Percentiles rank a stretch among this genome's conserved stretches.
phyloP scores from a whole-genome alignment of 768 basidiomycete species.

The Hemileccinum rubropunctum region DNA sequence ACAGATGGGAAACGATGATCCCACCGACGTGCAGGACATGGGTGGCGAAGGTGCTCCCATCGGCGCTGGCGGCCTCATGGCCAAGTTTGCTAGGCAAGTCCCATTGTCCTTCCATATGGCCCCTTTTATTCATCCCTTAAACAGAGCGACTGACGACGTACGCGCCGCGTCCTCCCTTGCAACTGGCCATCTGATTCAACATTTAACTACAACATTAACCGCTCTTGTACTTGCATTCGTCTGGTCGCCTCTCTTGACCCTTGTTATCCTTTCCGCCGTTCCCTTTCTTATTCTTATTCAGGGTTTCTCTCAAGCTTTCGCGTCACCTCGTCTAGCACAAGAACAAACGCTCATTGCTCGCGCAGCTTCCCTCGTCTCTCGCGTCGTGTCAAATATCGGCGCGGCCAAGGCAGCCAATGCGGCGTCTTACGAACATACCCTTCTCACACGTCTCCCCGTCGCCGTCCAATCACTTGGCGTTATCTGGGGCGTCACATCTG shows the following conservation, averaged over 20 bases:
- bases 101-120: not conserved
- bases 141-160: constrained; percentile 93
- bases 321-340: constrained; percentile 59
- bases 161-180: constrained; percentile 81
- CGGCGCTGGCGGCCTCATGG: constrained; percentile 90
- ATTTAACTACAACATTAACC: constrained; percentile 74
- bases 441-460: constrained; percentile 41
- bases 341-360: constrained; percentile 67
- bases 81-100: constrained; percentile 78
- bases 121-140: constrained; percentile 6
- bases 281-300: constrained; percentile 80
- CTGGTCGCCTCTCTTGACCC: constrained; percentile 78
- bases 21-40: constrained; percentile 34
- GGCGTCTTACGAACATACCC: constrained; percentile 49
- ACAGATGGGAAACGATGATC: constrained; percentile 61
- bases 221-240: constrained; percentile 80
- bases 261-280: constrained; percentile 89
- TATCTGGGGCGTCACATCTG: constrained; percentile 75
- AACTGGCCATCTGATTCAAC: constrained; percentile 74
- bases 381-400: constrained; percentile 70
- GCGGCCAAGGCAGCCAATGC: constrained; percentile 96
- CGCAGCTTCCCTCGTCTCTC: constrained; percentile 80
- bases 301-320: constrained; percentile 65
- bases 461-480: constrained; percentile 54
- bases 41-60: constrained; percentile 47